phyloP scores from a whole-genome alignment of 129 eudicot species.

The Centaurea solstitialis region DNA sequence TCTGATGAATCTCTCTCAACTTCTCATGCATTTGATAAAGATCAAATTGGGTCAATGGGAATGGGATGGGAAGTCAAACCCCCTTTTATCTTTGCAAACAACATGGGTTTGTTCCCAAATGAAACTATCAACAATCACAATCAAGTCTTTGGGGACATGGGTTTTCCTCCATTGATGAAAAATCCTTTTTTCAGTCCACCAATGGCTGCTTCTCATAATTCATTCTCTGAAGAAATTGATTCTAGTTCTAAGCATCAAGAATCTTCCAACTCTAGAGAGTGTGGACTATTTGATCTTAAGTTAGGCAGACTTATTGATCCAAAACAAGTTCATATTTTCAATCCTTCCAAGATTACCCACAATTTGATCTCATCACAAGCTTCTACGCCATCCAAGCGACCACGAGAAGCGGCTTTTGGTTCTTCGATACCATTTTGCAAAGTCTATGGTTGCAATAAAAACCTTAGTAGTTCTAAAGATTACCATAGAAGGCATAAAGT shows the following conservation, averaged over 20 bases:
- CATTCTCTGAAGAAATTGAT: slow-evolving; percentile 37
- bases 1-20: slow-evolving; percentile 31
- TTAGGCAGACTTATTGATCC: slow-evolving; percentile 49
- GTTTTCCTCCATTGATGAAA: slow-evolving; percentile 28
- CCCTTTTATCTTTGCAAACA: slow-evolving; percentile 25
- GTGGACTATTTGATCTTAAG: slow-evolving; percentile 48
- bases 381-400: slow-evolving; percentile 38
- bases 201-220: slow-evolving; percentile 18
- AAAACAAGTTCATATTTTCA: slow-evolving; percentile 11
- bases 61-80: slow-evolving; percentile 40
- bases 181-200: slow-evolving; percentile 14
- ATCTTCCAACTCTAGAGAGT: slow-evolving; percentile 38
- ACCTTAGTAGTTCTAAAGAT: slow-evolving; percentile 60
- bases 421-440: slow-evolving; percentile 49
- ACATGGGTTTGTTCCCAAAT: slow-evolving; percentile 12
- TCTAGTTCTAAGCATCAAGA: slow-evolving; percentile 36
- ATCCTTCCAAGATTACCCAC: not conserved
- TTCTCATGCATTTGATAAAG: slow-evolving; percentile 1
- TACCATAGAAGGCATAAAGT: slow-evolving; percentile 80
- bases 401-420: slow-evolving; percentile 25
- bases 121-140: slow-evolving; percentile 24
- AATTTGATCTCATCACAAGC: slow-evolving; percentile 28
- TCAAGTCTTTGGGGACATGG: slow-evolving; percentile 34
- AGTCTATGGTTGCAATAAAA: slow-evolving; percentile 67
- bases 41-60: slow-evolving; percentile 21